These are phyloP conservation scores for Anthracocystis panici-leucophaei DNA, from an alignment of 1,284 basidiomycete species.

Conservation along the genomic window DNA sequence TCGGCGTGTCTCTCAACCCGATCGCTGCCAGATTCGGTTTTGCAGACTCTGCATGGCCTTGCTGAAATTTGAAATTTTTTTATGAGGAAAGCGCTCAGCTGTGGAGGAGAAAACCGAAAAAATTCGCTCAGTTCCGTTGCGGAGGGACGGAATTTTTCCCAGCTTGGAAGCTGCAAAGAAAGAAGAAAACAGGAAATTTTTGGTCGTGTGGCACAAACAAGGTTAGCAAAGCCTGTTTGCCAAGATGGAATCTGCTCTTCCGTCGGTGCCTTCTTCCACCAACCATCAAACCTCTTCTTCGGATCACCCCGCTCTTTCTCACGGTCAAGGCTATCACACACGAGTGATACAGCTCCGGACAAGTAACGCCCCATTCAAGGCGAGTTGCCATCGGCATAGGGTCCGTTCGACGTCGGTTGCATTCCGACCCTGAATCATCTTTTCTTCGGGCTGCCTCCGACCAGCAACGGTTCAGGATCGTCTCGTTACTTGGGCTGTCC, in stretches of 20 bases:
- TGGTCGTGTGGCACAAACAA: conserved; percentile 16
- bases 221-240: conserved; percentile 19
- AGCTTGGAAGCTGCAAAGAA: conserved; percentile 7
- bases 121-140: conserved; percentile 4
- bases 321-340: neutral
- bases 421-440: neutral
- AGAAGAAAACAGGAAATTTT: neutral
- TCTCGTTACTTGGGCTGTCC: too few relatives aligned
- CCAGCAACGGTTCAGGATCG: neutral
- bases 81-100: conserved; percentile 12
- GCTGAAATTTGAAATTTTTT: neutral
- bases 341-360: neutral
- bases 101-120: conserved; percentile 11
- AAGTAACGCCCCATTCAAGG: conserved; percentile 2
- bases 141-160: conserved; percentile 5
- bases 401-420: neutral
- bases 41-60: neutral
- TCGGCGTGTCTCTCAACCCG: neutral
- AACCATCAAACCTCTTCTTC: neutral
- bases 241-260: neutral
- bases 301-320: conserved; percentile 9
- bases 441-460: neutral
- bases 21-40: neutral
- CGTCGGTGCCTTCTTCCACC: neutral
- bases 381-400: neutral